Evolutionary conservation across 306 rosid genomes (phyloP), one percentile per base, ranked within the genome.

Genomic region (Acmispon strigosus): DNA sequence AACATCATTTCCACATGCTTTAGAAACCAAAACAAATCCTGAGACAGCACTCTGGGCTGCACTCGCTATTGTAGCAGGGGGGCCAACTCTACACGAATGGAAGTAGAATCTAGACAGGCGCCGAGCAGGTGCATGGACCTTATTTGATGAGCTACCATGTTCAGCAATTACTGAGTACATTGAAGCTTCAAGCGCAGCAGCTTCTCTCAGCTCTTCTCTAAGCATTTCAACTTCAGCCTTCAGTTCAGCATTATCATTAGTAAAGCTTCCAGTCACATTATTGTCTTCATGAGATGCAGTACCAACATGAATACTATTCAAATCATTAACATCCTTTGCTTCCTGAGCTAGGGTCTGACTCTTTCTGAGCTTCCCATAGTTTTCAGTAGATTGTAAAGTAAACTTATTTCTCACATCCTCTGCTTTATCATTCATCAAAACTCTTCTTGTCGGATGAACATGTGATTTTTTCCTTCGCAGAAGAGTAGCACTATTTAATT

Each of bases 1-100:
- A 76, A 92, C 97, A 69, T 92, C 97, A 81, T 92, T 87, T 73
- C 97, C 96, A 78, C 96, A 92, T 62, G 96, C 88, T 80, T 92
- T 92, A 39, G 96, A 86, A 65, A 92, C 94, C 87, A 89, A 80
- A 56, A 92, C 87, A 79, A 89, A 79, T 75, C 97, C 97, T 2
- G 90, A 89, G 61, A 89, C 74, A 64, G 78, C 84, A 70, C 89
- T 86, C 75, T 86, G 87, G 43, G 96, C 86, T 54, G 93, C 92
- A 72, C 83, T 77, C 18, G 83, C 92, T 82, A 81, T 87, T 29
- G 66, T 80, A 77, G 72, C 82, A 66, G 73, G 82, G 70, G 86
- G 78, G 64, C 83, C 84, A 62, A 36, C 78, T 77, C 84, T 87
- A 74, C 82, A 76, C 55, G 90, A 86, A 73, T 89, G 88, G 53